Base-by-base conservation (phyloP, 805 yeast species). In the Yamadazyma insecticola region DNA sequence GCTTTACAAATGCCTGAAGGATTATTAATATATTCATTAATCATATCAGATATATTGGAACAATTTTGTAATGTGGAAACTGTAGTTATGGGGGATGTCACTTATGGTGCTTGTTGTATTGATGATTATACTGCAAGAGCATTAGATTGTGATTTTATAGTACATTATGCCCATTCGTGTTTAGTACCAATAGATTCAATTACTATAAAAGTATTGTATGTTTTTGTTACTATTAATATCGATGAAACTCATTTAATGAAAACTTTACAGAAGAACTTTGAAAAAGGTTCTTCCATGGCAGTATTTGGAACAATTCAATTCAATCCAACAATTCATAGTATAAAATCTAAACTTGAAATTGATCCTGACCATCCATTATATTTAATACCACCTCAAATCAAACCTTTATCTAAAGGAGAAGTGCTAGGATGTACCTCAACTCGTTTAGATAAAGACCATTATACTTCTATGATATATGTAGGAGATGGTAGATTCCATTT, bases 1-100 rank as follows among this genome's bases (percentile, higher is more conserved):
- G 96, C 96, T 2, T 60, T 92, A 16, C 98, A 92, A 50, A 85
- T 92, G 96, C 98, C 98, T 2, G 98, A 92, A 57, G 98, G 98
- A 1, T 60, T 92, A 18, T 63, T 92, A 29, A 84, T 92, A 1
- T 92, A 89, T 52, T 80, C 97, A 0, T 69, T 95, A 38, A 73
- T 92, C 22, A 76, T 92, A n/a, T 73, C 95, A 4, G 98, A 92
- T 57, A 90, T 92, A 15, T 53, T 92, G 21, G 95, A 87, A 50
- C 96, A 89, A 55, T 90, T 92, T 46, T 89, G 97, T 53, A 58
- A 63, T 2, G 87, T 82, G 32, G 96, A 89, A 50, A 84, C 89
- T 0, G 67, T 92, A 1, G 92, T 90, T 2, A 92, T 92, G 98
- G 98, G 98, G 2, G 98, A 92, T 55, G 98, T 92, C 0, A 86